These are phyloP conservation scores for Geotrichum cucujoidarum DNA, from an alignment of 1,139 yeast species.

Conservation along the genomic window DNA sequence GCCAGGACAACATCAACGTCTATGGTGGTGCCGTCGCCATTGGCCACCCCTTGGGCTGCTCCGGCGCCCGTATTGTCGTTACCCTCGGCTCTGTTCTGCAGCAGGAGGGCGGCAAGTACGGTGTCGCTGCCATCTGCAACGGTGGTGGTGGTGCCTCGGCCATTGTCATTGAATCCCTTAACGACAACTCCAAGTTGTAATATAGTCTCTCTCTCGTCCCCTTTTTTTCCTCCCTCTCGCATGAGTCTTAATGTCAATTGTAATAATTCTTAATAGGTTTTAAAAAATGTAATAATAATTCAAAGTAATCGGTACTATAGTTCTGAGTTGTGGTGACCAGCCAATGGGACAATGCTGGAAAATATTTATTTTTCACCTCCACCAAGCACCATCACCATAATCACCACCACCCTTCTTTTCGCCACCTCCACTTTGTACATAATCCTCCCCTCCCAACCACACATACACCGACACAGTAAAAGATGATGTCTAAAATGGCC, in stretches of 20 bases:
- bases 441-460: not conserved
- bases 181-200: constrained; percentile 15
- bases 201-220: too few relatives aligned
- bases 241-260: too few relatives aligned
- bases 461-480: not conserved
- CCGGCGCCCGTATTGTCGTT: constrained; percentile 92
- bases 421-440: not conserved
- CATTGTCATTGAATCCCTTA: constrained; percentile 54
- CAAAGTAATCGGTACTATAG: not conserved
- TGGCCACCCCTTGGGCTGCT: constrained; percentile 96
- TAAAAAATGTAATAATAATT: not conserved
- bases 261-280: not conserved
- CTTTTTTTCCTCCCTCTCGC: too few relatives aligned
- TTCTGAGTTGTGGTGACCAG: not conserved
- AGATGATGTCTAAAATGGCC: constrained; percentile 1
- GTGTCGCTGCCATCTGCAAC: constrained; percentile 94
- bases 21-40: constrained; percentile 98
- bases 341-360: not conserved
- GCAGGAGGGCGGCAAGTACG: constrained; percentile 74
- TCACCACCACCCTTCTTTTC: not conserved
- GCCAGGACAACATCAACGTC: constrained; percentile 70
- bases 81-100: constrained; percentile 71
- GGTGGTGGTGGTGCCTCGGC: constrained; percentile 99
- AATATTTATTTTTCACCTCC: not conserved
- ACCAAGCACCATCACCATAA: too few relatives aligned